phyloP scores from a whole-genome alignment of 257 asterid genomes.

The Lantana camara region DNA sequence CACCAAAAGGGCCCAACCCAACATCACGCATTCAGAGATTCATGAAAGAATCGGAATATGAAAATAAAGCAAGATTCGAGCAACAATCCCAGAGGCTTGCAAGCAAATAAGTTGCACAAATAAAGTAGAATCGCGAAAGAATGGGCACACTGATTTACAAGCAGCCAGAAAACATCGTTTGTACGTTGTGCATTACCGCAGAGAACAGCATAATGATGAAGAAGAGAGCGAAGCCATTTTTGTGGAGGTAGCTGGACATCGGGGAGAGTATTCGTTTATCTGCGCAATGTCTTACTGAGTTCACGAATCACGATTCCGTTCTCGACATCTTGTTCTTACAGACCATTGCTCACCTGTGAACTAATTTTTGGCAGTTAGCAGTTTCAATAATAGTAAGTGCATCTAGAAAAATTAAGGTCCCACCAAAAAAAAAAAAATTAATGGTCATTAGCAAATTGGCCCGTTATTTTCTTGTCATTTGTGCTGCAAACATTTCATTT shows the following conservation, averaged over 20 bases:
- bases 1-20: not conserved
- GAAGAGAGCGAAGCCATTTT: slow-evolving; percentile 25
- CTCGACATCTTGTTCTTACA: not conserved
- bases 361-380: not conserved
- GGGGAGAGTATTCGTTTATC: not conserved
- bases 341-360: too few species aligned
- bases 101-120: not conserved
- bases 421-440: too few species aligned
- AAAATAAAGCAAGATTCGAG: slow-evolving; percentile 3
- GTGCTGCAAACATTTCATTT: too few species aligned
- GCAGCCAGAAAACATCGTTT: not conserved
- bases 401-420: too few species aligned
- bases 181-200: slow-evolving; percentile 20
- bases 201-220: slow-evolving; percentile 33
- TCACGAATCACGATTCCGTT: not conserved
- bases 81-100: not conserved
- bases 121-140: not conserved
- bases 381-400: not conserved
- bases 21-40: not conserved
- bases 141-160: not conserved
- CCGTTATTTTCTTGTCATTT: not conserved
- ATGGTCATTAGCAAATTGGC: not conserved
- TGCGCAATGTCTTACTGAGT: too few species aligned
- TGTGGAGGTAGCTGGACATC: slow-evolving; percentile 29
- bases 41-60: not conserved